Base-by-base conservation (phyloP, 371 early-diverging fungal species). In the Mucor piriformis region DNA sequence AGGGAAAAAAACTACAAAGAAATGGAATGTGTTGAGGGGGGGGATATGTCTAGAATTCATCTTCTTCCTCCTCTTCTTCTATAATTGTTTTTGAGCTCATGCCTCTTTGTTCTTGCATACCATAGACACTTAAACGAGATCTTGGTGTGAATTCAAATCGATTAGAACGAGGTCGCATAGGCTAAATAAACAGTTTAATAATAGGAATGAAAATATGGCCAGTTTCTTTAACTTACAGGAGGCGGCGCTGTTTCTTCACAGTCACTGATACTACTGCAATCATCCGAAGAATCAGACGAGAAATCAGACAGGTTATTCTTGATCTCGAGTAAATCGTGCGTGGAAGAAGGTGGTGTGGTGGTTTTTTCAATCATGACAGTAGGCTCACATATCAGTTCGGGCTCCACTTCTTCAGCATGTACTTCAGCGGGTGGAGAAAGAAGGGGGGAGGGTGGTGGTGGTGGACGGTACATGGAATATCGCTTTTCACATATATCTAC, bases 51-150 rank as follows among this genome's bases (percentile, higher is more conserved):
- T 33, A 35, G 16, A 27, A 51, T 32, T 53, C 25, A 37, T 70
- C 61, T 66, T 95, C 64, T 92, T 95, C 43, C 73, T 90, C 76
- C 85, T 95, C 74, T 46, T 92, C 48, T 86, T 94, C 72, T 77
- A 82, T 69, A 64, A 74, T 62, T 80, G 89, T 66, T 85, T 93
- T 63, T 27, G 66, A 49, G 34, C 66, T 33, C 84, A 88, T 63
- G 61, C 61, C 53, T 74, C 79, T 60, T 38, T 52, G 32, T 35
- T 68, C 67, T 37, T 67, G 70, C 67, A 74, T 66, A 38, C 73
- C 69, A 40, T 78, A 75, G 15, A 66, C 56, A 57, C 66, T 73
- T 24, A 78, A 47, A 47, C 75, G 56, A 1, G 78, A 70, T 38
- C 78, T 56, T 24, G 78, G 73, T 15, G 51, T 55, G 57, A 71